Conservation (phyloP, 2,329 filamentous ascomycete species). For the Tolypocladium album region DNA sequence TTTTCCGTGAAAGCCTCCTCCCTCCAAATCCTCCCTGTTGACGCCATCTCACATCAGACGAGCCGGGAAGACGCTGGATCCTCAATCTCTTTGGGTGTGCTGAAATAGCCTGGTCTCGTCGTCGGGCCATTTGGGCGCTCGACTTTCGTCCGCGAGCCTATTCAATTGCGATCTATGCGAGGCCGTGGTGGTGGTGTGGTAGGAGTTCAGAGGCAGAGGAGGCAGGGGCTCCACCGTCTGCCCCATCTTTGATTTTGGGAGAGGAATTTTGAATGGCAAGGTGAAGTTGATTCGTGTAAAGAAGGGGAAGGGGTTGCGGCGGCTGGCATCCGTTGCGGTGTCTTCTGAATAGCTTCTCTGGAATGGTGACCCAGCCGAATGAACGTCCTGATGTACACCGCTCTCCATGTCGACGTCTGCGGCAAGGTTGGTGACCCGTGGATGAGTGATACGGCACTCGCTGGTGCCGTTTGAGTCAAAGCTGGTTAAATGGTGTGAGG, state of each 20-base stretch:
- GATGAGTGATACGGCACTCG: not conserved
- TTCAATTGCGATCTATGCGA: not conserved
- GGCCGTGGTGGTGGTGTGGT: not conserved
- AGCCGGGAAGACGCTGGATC: not conserved
- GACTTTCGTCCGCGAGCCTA: not conserved
- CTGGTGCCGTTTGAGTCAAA: conserved; percentile 7
- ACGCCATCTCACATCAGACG: not conserved
- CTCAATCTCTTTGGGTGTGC: not conserved
- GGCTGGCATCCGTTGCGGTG: not conserved
- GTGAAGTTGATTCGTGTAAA: conserved; percentile 19
- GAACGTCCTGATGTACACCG: not conserved
- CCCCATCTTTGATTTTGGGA: conserved; percentile 2
- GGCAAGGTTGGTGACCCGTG: not conserved
- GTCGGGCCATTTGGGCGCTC: not conserved
- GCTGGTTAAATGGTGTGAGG: conserved; percentile 8
- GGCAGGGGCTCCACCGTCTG: not conserved
- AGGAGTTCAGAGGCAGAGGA: not conserved
- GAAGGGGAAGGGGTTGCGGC: conserved; percentile 21
- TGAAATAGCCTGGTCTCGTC: not conserved
- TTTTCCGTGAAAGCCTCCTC: not conserved
- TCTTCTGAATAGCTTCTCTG: not conserved
- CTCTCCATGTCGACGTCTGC: not conserved
- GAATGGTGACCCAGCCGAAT: not conserved
- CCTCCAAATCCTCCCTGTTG: no score
- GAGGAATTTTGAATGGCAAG: conserved; percentile 11